Conservation (phyloP, 345 rosid genomes). For the Luvunga scandens region DNA sequence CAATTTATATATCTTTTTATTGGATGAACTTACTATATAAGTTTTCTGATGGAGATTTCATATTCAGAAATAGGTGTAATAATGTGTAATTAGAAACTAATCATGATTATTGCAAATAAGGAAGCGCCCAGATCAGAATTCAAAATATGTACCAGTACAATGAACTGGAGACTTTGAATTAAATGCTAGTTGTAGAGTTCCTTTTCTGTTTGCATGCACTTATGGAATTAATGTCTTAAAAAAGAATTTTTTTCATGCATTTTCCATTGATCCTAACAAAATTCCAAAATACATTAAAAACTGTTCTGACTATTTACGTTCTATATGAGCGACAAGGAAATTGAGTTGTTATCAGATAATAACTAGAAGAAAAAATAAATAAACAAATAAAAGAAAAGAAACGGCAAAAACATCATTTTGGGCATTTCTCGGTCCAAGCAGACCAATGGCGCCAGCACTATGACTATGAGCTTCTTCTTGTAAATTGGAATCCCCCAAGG, state of each 20-base stretch:
- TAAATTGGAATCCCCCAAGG: too few species aligned
- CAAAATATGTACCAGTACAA: neutral
- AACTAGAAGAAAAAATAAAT: too few species aligned
- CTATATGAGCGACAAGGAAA: too few species aligned
- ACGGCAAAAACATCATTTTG: too few species aligned
- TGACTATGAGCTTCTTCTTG: too few species aligned
- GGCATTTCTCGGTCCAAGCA: too few species aligned
- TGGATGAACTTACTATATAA: neutral
- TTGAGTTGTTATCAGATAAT: too few species aligned
- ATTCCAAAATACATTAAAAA: neutral
- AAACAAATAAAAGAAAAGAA: too few species aligned
- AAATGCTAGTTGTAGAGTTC: neutral
- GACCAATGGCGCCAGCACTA: too few species aligned
- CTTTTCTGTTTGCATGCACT: neutral
- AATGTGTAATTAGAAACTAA: neutral
- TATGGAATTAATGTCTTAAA: neutral
- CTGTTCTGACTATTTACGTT: neutral
- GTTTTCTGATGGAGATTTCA: neutral
- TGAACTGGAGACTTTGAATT: neutral
- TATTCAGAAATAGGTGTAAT: neutral
- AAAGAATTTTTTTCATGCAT: neutral
- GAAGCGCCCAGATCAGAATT: neutral
- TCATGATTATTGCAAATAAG: neutral
- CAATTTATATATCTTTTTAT: neutral
- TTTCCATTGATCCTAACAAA: neutral